These are phyloP conservation scores for Eucalyptus leucophloia DNA, from an alignment of 345 rosid species.

Conservation along the genomic window DNA sequence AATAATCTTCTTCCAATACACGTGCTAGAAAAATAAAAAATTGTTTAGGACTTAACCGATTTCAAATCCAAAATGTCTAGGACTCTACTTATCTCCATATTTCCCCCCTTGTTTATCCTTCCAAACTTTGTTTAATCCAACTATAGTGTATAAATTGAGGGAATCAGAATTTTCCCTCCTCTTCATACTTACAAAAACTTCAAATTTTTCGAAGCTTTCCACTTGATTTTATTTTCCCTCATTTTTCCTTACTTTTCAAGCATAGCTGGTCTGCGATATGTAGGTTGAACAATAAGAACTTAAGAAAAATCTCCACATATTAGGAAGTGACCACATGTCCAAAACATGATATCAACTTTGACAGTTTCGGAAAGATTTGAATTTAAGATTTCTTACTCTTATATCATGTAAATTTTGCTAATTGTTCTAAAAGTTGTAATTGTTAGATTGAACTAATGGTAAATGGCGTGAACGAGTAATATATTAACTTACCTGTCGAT, in stretches of 20 bases:
- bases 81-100: background rate
- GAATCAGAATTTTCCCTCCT: background rate
- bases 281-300: background rate
- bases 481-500: background rate
- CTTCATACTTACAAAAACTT: background rate
- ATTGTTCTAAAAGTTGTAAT: background rate
- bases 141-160: background rate
- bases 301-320: background rate
- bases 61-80: background rate
- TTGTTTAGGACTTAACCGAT: background rate
- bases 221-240: background rate
- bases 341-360: background rate
- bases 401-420: background rate
- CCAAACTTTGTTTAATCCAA: background rate
- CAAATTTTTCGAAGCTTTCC: background rate
- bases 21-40: background rate
- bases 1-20: background rate
- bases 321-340: background rate
- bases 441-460: background rate
- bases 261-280: background rate
- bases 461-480: background rate
- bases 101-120: background rate
- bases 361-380: fast-evolving
- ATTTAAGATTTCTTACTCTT: background rate
- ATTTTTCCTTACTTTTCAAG: background rate